A percentile compares a stretch with the other conserved stretches of the same genome.
These are phyloP conservation scores for Colletotrichum chlorophyti DNA, from an alignment of 2,329 filamentous ascomycete species.

Conservation along the genomic window DNA sequence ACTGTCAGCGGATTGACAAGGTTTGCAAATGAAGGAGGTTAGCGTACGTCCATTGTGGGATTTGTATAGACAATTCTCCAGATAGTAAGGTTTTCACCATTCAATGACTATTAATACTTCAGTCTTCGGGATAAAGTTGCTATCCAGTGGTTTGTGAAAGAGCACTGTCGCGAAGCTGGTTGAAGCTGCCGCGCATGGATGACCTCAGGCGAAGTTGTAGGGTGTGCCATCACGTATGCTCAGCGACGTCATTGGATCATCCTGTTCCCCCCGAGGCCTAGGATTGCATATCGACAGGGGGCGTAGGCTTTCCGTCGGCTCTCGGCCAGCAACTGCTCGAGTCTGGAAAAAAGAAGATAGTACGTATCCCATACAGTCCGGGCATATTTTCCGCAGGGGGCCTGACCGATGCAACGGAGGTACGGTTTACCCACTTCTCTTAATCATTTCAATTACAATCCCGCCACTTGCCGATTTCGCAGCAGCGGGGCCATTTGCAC, in stretches of 20 bases:
- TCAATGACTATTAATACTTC: too few relatives aligned
- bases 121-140: too few relatives aligned
- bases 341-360: background rate
- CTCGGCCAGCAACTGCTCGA: background rate
- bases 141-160: too few relatives aligned
- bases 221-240: background rate
- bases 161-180: too few relatives aligned
- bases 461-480: conserved; percentile 29
- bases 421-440: background rate
- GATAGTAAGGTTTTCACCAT: too few relatives aligned
- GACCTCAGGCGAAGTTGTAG: conserved; percentile 1
- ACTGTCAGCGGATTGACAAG: background rate
- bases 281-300: background rate
- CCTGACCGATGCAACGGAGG: conserved; percentile 20
- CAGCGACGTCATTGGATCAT: conserved; percentile 26
- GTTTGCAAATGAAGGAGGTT: background rate
- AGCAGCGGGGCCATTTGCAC: background rate
- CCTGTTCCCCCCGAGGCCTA: too few relatives aligned
- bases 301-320: background rate
- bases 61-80: background rate
- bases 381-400: background rate
- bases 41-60: conserved; percentile 37
- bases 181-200: background rate
- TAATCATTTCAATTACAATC: background rate
- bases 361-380: background rate